These are phyloP conservation scores for Zygosaccharomyces bailii DNA, from an alignment of 805 yeast species.

Conservation along the genomic window DNA sequence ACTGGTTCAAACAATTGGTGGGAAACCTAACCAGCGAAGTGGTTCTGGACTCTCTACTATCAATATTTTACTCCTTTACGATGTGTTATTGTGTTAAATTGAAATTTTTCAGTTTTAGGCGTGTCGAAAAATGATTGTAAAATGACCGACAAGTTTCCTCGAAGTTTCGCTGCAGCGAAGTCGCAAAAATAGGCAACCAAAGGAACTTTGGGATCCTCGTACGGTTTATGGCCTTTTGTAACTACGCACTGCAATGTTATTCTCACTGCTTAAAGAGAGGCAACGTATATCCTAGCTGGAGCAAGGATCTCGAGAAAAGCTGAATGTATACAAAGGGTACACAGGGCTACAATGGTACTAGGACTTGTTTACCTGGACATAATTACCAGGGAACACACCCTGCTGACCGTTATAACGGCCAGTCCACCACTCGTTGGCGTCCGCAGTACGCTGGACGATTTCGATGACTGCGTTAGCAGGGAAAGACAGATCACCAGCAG, in stretches of 20 bases:
- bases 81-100: neutral
- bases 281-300: neutral
- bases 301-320: neutral
- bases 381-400: conserved; percentile 96
- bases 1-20: neutral
- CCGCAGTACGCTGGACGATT: conserved; percentile 75
- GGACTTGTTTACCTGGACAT: conserved; percentile 65
- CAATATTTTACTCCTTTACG: neutral
- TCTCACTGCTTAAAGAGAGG: too few relatives aligned
- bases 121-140: neutral
- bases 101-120: neutral
- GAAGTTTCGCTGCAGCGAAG: neutral
- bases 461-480: conserved; percentile 85
- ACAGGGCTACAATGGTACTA: neutral
- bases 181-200: neutral
- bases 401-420: conserved; percentile 79
- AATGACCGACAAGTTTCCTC: neutral
- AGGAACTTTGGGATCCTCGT: neutral
- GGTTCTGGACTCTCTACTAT: neutral
- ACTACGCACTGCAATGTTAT: neutral
- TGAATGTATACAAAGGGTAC: neutral
- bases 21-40: neutral
- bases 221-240: neutral
- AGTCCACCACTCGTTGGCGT: conserved; percentile 97
- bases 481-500: conserved; percentile 85